Base-by-base conservation (phyloP, 83 land plant genomes). In the Thuja plicata region DNA sequence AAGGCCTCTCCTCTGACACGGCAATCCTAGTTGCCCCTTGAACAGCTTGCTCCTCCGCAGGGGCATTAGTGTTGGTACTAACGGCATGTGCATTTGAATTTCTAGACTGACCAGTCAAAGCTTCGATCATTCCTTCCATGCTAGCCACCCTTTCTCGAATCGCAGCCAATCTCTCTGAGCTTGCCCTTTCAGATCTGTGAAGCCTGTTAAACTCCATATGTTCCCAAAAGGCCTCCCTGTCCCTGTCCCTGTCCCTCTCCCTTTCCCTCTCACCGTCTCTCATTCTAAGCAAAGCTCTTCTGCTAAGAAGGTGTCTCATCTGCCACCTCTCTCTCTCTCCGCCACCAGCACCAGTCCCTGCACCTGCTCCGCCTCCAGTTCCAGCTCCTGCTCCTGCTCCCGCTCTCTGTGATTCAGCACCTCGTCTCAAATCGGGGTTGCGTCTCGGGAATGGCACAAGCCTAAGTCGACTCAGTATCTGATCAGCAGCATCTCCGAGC, bases 101-200 rank as follows among this genome's bases (percentile, higher is more conserved):
- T 38, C 74, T 62, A 37, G 87, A 8, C 87, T 57, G 87, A 55
- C 54, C 76, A 54, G 57, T 50, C 27, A 70, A 87, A n/a, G 52
- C 32, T 34, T 87, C 78, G 24, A 87, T 27, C 48, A 87, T 66
- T 27, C 87, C 87, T 76, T 78, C 84, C 89, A 88, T 52, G 81
- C 62, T 74, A 32, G 89, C 35, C 30, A 88, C 34, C 21, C 86
- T 70, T 13, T 86, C 88, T 12, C 88, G 79, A 41, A 78, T 15
- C 24, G 84, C 84, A 48, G 88, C 88, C 35, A 88, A 43, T 32
- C 88, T 87, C 54, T 87, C 88, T 35, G 88, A 87, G 27, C 88
- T 66, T 9, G 45, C 62, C 60, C 74, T 78, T 35, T 48, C 76
- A 19, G 78, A 87, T 43, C 88, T 62, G 16, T 71, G 74, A 62